phyloP scores from a whole-genome alignment of 306 rosid species.

The Acacia melanoxylon region DNA sequence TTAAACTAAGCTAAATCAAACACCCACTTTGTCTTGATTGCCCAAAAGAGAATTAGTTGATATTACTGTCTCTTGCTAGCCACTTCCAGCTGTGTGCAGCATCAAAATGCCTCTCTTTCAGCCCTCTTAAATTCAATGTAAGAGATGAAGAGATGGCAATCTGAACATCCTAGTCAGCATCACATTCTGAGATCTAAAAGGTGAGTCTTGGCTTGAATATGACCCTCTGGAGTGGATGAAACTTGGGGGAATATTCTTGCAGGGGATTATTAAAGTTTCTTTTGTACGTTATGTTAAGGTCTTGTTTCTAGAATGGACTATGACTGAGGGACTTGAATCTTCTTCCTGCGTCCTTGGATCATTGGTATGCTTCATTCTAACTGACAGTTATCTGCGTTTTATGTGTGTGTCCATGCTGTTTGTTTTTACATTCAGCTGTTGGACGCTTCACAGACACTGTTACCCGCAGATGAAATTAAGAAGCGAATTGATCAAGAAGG shows the following conservation, averaged over 20 bases:
- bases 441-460: constrained; percentile 71
- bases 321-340: neutral
- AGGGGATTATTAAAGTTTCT: neutral
- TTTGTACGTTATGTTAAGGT: neutral
- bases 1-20: too few species aligned
- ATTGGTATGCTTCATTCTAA: neutral
- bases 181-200: neutral
- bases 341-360: neutral
- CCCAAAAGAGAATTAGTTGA: constrained; percentile 3
- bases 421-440: constrained; percentile 56
- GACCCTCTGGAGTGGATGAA: neutral
- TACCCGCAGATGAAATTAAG: constrained; percentile 72
- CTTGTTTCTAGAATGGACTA: neutral
- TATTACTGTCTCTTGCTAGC: neutral
- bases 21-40: neutral
- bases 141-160: neutral
- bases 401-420: neutral
- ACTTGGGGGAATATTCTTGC: neutral
- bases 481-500: constrained; percentile 70
- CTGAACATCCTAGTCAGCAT: neutral
- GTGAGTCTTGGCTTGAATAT: neutral
- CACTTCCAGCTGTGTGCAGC: constrained; percentile 6
- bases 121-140: constrained; percentile 4
- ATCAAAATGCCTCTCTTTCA: neutral
- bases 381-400: neutral